Base-by-base conservation (phyloP, 202 grass and related monocot genomes). In the Musa balbisiana region DNA sequence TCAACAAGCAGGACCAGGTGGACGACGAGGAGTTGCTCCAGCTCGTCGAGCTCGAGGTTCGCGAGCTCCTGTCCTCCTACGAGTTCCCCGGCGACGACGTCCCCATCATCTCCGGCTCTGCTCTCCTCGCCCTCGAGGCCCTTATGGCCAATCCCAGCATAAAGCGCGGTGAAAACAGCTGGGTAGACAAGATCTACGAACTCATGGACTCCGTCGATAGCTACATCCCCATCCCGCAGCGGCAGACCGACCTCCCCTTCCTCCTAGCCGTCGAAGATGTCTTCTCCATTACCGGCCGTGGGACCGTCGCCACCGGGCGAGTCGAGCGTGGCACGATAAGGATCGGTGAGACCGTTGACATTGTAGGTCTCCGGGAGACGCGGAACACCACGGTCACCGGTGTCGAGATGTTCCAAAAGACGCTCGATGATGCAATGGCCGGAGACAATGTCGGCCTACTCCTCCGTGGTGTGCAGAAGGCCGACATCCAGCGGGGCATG, bases 1-100 rank as follows among this genome's bases (percentile, higher is more conserved):
- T 99, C 74, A 99, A 99, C 91, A 99, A 99, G 85, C 92, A 99
- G 86, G 95, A 99, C 82, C 89, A 95, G 83, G 95, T 99, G 56
- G 95, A 99, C 50, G 95, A 95, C 66, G 95, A 99, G 82, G 95
- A 99, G 89, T 85, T 99, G 71, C 91, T 99, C 60, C 77, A 99
- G 81, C 91, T 95, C 76, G 91, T 99, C 33, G 95, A 99, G 20
- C 91, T 99, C 72, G 95, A 99, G 89, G 89, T 99, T 69, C 89
- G 91, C 1, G 95, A 99, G 75, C 89, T 99, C n/a, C 91, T 99
- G 68, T 82, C 87, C 1, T 73, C 84, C 17, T 99, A 99, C 8
- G 95, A 99, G 72, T 99, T 92, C 69, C 87, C 90, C 11, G 95
- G 95, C 2, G 85, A 99, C 69, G 84, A 90, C 9, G 78, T 94